Conservation (phyloP, 2,329 filamentous ascomycete species). For the Beauveria asiatica region DNA sequence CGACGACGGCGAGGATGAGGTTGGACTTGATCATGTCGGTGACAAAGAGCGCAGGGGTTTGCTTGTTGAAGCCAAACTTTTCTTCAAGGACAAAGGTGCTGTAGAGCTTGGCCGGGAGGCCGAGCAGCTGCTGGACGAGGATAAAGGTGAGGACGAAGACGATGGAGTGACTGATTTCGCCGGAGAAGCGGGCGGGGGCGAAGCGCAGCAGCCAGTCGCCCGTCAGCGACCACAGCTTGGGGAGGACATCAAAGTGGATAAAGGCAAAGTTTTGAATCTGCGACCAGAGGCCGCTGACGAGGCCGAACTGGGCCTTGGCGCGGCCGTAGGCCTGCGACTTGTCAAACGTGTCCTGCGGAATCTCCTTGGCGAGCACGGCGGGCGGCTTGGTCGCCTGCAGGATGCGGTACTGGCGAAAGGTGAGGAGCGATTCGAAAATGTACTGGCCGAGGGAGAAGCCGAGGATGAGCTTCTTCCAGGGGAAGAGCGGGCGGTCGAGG, state of each 20-base stretch:
- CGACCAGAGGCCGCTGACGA: constrained; percentile 72
- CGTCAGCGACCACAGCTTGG: constrained; percentile 79
- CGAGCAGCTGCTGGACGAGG: constrained; percentile 69
- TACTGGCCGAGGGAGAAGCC: constrained; percentile 92
- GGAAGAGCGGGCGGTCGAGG: constrained; percentile 86
- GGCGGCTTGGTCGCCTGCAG: constrained; percentile 73
- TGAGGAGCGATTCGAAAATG: constrained; percentile 81
- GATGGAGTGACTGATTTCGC: constrained; percentile 90
- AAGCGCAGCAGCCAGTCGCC: constrained; percentile 66
- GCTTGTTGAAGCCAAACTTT: constrained; percentile 98
- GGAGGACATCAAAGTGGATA: constrained; percentile 84
- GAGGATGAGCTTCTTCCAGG: constrained; percentile 94
- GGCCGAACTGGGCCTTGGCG: constrained; percentile 85
- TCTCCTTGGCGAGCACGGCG: constrained; percentile 79
- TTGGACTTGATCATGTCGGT: constrained; percentile 89
- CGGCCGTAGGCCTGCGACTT: constrained; percentile 95
- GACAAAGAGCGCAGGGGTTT: constrained; percentile 80
- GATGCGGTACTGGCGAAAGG: constrained; percentile 81
- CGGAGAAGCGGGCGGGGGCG: constrained; percentile 69
- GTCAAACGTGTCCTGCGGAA: constrained; percentile 84
- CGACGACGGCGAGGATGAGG: constrained; percentile 68
- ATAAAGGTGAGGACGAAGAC: constrained; percentile 86
- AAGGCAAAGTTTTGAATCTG: constrained; percentile 84
- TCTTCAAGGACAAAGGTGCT: constrained; percentile 94
- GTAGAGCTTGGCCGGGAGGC: constrained; percentile 78